A percentile compares a stretch with the other conserved stretches of the same genome.
phyloP scores from a whole-genome alignment of 495 filamentous ascomycete genomes.

The Aspergillus avenaceus region DNA sequence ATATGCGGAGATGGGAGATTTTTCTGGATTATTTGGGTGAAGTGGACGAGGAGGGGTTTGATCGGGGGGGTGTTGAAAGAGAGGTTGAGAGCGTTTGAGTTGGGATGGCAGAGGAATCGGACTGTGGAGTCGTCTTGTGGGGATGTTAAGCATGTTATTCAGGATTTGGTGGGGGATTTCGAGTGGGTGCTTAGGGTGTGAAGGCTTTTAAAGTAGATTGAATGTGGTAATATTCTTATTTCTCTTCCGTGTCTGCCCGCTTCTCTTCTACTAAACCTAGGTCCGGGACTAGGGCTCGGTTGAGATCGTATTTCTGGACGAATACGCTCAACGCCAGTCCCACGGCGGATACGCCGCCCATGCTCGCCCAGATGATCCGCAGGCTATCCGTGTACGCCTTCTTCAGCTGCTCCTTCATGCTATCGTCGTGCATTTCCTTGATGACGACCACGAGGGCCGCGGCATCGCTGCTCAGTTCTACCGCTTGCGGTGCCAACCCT shows the following conservation, averaged over 20 bases:
- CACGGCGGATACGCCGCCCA: constrained; percentile 48
- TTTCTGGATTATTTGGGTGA: background rate
- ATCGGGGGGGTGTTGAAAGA: background rate
- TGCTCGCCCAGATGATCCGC: constrained; percentile 52
- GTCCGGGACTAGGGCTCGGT: constrained; percentile 46
- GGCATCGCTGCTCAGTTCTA: constrained; percentile 51
- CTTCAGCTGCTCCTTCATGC: constrained; percentile 40
- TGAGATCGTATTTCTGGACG: constrained; percentile 51
- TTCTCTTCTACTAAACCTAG: constrained; percentile 34
- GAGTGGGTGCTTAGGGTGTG: background rate
- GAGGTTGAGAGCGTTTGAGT: background rate
- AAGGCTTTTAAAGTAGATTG: too few species aligned
- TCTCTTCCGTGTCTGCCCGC: constrained; percentile 7
- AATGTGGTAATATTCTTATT: too few species aligned
- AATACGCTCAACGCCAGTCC: constrained; percentile 46
- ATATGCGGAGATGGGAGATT: background rate
- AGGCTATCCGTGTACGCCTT: constrained; percentile 53
- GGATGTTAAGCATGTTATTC: too few species aligned
- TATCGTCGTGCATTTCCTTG: constrained; percentile 45
- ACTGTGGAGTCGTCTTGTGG: background rate
- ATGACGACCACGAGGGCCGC: constrained; percentile 57
- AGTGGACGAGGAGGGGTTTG: background rate
- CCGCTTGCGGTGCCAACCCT: constrained; percentile 39
- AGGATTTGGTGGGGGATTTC: background rate
- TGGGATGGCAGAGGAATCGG: background rate